Percentiles rank a stretch among this genome's conserved stretches.
Conservation (phyloP, 2,329 filamentous ascomycete species). For the Cladosporium austrohemisphaericum region DNA sequence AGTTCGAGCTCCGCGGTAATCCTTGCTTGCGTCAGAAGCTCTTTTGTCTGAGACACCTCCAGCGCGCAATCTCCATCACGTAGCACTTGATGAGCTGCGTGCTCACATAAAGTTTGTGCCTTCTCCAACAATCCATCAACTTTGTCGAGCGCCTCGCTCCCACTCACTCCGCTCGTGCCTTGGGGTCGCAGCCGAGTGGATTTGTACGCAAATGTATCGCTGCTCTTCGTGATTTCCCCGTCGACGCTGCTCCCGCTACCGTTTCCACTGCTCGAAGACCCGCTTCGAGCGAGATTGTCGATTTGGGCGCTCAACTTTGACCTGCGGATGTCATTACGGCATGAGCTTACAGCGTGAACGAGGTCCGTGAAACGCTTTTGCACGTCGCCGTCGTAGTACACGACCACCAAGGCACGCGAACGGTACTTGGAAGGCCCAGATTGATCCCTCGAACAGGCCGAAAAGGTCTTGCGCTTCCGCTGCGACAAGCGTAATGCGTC, state of each 20-base stretch:
- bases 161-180: conserved; percentile 1
- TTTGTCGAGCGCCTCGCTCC: conserved; percentile 48
- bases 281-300: conserved; percentile 42
- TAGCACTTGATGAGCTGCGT: conserved; percentile 84
- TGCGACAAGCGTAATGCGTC: conserved; percentile 30
- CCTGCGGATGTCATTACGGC: conserved; percentile 79
- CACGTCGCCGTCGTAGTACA: conserved; percentile 89
- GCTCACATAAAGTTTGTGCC: conserved; percentile 77
- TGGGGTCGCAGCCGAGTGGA: background rate
- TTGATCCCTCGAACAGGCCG: conserved; percentile 37
- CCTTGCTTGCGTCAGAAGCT: conserved; percentile 61
- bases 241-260: conserved; percentile 34
- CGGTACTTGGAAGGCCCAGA: conserved; percentile 57
- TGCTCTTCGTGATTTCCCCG: conserved; percentile 21
- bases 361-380: conserved; percentile 78
- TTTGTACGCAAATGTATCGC: conserved; percentile 2
- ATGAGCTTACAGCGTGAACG: conserved; percentile 75
- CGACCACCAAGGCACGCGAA: conserved; percentile 71
- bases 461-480: conserved; percentile 44
- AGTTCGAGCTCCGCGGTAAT: conserved; percentile 41
- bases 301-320: conserved; percentile 79
- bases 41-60: conserved; percentile 68
- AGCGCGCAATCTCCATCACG: conserved; percentile 78
- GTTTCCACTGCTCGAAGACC: conserved; percentile 26
- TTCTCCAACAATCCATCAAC: conserved; percentile 76